Evolutionary conservation across 176 grass and related monocot species (phyloP), one percentile per base, ranked within the genome.

Genomic region (Themeda triandra): DNA sequence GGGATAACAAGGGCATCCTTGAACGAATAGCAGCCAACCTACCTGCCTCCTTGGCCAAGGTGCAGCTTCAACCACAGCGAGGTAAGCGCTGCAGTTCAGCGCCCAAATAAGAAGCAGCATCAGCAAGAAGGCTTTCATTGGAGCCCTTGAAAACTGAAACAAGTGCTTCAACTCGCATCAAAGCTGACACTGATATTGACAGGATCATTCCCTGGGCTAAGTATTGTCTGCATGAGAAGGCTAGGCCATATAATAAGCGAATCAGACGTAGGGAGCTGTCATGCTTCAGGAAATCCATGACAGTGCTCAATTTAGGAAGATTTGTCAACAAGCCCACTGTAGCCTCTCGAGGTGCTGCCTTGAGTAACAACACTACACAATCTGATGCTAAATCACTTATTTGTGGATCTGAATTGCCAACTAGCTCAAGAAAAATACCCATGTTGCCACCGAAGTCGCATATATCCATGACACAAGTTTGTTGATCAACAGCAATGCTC

Each of bases 401-500:
- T 58, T 94, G 87, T 84, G 85, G 49, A 80, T 94, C 84, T 76
- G 86, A 70, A 83, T 80, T 91, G 78, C 68, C 88, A 39, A 74
- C 31, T 59, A 99, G 79, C 62, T 99, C 93, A 7, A 99, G 83
- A 76, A 96, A 99, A 71, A 92, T 91, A 64, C 86, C 93, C 71
- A 96, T 87, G 63, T 95, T 96, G 79, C 88, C 87, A 64, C 85
- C 91, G 73, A 99, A 93, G 85, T 99, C 96, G 54, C 93, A 87
- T 76, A 96, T 90, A 86, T 99, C 96, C 65, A 93, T 99, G 46
- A 99, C 66, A 60, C 80, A 92, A 60, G 91, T 82, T 48, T 89
- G 89, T 83, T 99, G 93, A 82, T 96, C 89, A 40, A 99, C 87
- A 82, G 89, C 96, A 82, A 99, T 86, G 75, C 91, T 99, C 89